Base-by-base conservation (phyloP, 2,329 filamentous ascomycete genomes). In the Calonectria montana region DNA sequence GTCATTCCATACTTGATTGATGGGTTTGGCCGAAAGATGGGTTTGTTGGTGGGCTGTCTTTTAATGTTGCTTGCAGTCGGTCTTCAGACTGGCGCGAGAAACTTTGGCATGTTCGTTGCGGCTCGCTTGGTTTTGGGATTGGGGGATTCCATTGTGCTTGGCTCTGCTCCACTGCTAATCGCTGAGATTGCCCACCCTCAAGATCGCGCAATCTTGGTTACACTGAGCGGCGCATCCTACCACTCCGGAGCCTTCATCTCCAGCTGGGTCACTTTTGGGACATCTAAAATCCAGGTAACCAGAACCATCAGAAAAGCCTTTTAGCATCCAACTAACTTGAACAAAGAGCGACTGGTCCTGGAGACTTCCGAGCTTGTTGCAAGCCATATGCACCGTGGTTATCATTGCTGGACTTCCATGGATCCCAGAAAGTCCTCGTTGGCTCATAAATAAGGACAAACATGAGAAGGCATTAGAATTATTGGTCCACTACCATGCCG, bases 401-500 rank as follows among this genome's bases (percentile, higher is more conserved):
- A 74, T 76, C 3, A 73, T 76, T 4, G 45, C 66, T 1, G 70
- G 70, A 9, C 65, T 75, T 5, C 50, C 67, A 0, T 79, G 93
- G 18, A 81, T 84, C 12, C 83, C 82, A 0, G 83, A 84, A 65
- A 83, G 81, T 1, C 83, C 80, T 0, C 78, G 83, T 55, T 84
- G 83, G 83, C 77, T 85, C 0, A 79, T 84, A 1, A 79, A 82
- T 69, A 77, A 81, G 29, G 81, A 80, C 1, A 78, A 80, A 9
- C 73, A 78, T 0, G 80, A 82, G 8, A 80, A 85, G 61, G 84
- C 83, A 0, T 72, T 87, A 4, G 91, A 90, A 66, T 87, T 94
- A 41, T 84, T 94, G 3, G 75, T 80, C 2, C 88, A 90, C 72
- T 90, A 91, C 74, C 92, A 93, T 76, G 90, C 87, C 43, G 89